These are phyloP conservation scores for Cinnamomum micranthum DNA, from an alignment of 164 flowering plant genomes.

Conservation along the genomic window DNA sequence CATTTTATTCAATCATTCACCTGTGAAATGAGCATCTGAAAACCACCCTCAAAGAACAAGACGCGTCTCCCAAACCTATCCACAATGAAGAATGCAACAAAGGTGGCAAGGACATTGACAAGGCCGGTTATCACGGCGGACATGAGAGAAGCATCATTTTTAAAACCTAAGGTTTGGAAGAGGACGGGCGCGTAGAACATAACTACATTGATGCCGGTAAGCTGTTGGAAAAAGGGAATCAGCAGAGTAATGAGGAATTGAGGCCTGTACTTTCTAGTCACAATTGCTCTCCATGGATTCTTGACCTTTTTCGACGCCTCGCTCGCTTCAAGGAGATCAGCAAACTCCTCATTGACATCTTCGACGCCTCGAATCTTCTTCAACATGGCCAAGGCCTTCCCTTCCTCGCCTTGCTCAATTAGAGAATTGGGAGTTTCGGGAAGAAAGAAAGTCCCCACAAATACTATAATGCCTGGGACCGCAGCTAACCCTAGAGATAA, in stretches of 20 bases:
- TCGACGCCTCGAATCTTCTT: conserved; percentile 9
- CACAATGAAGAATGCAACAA: not conserved
- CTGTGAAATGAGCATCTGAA: not conserved
- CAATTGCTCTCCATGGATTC: conserved; percentile 4
- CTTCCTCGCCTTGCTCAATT: conserved; percentile 15
- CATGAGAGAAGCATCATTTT: conserved; percentile 17
- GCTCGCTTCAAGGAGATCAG: conserved; percentile 23
- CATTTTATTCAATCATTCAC: not conserved
- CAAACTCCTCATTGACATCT: conserved; percentile 23
- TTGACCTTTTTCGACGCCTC: conserved; percentile 1
- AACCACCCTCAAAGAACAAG: not conserved
- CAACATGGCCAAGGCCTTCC: conserved; percentile 12
- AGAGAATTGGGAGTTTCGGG: conserved; percentile 22
- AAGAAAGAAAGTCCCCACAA: conserved; percentile 7
- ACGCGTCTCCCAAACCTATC: not conserved
- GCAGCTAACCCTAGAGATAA: conserved; percentile 13
- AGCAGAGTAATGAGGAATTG: conserved; percentile 11
- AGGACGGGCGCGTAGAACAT: conserved; percentile 17
- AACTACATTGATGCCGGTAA: conserved; percentile 23
- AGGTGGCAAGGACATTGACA: not conserved
- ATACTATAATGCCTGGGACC: conserved; percentile 15
- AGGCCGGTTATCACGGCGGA: not conserved
- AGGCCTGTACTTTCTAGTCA: conserved; percentile 14
- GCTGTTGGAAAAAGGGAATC: conserved; percentile 22
- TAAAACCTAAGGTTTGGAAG: conserved; percentile 17